Evolutionary conservation across 768 basidiomycete genomes (phyloP), one percentile per base, ranked within the genome.

Genomic region (Xerocomellus chrysenteron): DNA sequence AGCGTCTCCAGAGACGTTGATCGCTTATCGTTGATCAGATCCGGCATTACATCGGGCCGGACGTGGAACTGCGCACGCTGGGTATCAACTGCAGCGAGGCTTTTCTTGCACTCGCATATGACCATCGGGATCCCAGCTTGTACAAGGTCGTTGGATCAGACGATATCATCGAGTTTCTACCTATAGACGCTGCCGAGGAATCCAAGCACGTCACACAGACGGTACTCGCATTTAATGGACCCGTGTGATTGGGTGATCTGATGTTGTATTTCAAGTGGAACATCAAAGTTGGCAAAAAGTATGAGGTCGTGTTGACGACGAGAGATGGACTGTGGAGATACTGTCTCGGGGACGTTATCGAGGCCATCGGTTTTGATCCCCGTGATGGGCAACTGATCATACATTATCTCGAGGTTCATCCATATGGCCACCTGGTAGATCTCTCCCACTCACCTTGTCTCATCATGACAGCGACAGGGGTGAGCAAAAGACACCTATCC

Each of bases 261-360:
- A 54, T 24, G 26, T 26, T 30, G 9, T 21, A 48, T 44, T 30
- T 41, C 21, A 28, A 68, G 63, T 66, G 68, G 66, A 63, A 66
- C 5, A 42, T 68, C 16, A 45, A 62, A 26, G 35, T 52, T 2
- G 59, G 62, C 17, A 41, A n/a, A 35, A 63, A 54, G 39, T 64
- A 62, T 24, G 62, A 66, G 10, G 56, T 69, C 7, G 40, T 63
- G 17, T 45, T 68, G 52, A 68, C 67, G 2, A 68, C 62, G 47
- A 66, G 64, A 50, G 65, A 68, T 37, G 60, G 62, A 21, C 47
- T 70, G 6, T 64, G 66, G 66, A 55, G 68, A 39, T 60, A 65
- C 35, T 59, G 62, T 48, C 52, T 66, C 13, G 57, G 57, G 12
- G 65, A 71, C 35, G 44, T 65, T n/a, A 26, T 66, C 16, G 56